Evolutionary conservation across 2,329 filamentous ascomycete species (phyloP), one percentile per base, ranked within the genome.

Genomic region (Blastomyces parvus): DNA sequence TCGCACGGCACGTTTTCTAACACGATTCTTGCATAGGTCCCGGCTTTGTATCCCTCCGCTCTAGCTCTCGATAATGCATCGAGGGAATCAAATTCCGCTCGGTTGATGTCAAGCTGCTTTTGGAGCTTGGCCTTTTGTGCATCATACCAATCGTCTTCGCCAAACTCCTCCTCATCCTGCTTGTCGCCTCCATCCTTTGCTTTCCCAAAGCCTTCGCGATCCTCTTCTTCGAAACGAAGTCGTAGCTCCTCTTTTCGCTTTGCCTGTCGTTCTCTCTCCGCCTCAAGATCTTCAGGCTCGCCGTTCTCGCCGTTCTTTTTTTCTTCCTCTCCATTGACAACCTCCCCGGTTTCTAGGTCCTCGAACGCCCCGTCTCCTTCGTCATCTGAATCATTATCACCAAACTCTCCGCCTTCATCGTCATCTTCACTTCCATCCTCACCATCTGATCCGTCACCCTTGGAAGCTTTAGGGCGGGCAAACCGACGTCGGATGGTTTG

Each of bases 101-200:
- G 91, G 79, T 99, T 99, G 84, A 99, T 97, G 71, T 95, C 90
- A 66, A 94, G 84, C 75, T 99, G 94, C 78, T 96, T 97, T 77
- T 97, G 90, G 64, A 99, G 87, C 74, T 89, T 84, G 40, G 94
- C 90, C 79, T 99, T 99, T 74, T 99, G 94, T 36, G 89, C 86
- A 72, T 97, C 94, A 74, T 99, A 99, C 95, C 95, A 99, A 63
- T 99, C 90, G 73, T 99, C 94, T 76, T 99, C 94, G 61, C 92
- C 94, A 71, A 96, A 97, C 72, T 95, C 88, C 64, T 85, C 80
- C 61, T 93, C 86, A 6, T 86, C 81, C 2, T 83, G 82, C 66
- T 85, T 82, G 44, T 88, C 84, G 13, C 88, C 85, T 36, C 89
- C 87, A 72, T 95, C 95, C 76, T 94, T 91, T 71, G 95, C 95